Percentiles rank a stretch among this genome's conserved stretches.
Evolutionary conservation across 768 basidiomycete species (phyloP).

Genomic region (Russula foetens): DNA sequence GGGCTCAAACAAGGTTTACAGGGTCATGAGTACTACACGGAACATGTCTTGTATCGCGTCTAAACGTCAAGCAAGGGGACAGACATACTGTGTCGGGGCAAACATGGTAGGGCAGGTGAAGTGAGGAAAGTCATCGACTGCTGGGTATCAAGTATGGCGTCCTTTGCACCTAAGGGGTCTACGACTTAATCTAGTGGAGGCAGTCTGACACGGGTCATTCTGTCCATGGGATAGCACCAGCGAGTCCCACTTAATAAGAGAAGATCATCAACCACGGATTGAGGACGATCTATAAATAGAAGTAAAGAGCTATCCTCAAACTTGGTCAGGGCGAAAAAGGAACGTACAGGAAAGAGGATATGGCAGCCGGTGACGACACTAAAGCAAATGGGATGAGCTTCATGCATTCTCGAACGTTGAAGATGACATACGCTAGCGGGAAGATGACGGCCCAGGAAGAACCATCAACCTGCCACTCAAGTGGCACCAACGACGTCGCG

Average conservation of each 20-base stretch:
- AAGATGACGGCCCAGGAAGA: conserved; percentile 65
- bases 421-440: conserved; percentile 53
- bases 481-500: conserved; percentile 43
- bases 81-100: not conserved
- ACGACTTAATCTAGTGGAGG: not conserved
- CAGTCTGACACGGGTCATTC: not conserved
- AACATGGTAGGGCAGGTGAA: not conserved
- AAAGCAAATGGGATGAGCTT: not conserved
- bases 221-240: not conserved
- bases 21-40: not conserved
- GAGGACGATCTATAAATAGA: conserved; percentile 51
- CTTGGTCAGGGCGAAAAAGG: not conserved
- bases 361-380: conserved; percentile 59
- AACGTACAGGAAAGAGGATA: conserved; percentile 66
- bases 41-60: not conserved
- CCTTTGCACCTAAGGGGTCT: not conserved
- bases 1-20: too few relatives aligned
- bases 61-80: not conserved
- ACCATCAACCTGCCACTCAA: conserved; percentile 56
- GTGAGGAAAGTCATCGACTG: not conserved
- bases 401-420: not conserved
- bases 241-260: conserved; percentile 35
- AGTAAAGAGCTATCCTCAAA: conserved; percentile 23
- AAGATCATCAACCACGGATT: conserved; percentile 90
- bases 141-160: not conserved